These are phyloP conservation scores for Candida awuae DNA, from an alignment of 805 yeast species.

Conservation along the genomic window DNA sequence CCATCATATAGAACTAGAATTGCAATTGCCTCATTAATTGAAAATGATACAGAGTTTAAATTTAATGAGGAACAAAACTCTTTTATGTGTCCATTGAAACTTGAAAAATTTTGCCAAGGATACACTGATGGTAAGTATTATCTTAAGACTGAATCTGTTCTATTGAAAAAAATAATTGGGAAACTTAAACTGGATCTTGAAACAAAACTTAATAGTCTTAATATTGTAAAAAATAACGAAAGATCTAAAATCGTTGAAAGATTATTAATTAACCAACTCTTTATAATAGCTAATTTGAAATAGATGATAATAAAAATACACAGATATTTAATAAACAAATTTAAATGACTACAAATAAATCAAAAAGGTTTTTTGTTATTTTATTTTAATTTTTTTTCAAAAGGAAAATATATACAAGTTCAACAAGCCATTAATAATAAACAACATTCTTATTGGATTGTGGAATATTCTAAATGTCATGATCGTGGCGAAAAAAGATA, in stretches of 20 bases:
- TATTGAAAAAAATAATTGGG: conserved; percentile 30
- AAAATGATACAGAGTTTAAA: conserved; percentile 12
- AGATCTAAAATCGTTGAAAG: neutral
- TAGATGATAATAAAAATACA: neutral
- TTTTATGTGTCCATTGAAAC: conserved; percentile 23
- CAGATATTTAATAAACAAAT: neutral
- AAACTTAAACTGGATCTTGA: conserved; percentile 15
- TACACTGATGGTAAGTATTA: conserved; percentile 38
- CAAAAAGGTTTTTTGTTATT: too few species aligned
- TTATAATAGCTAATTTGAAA: neutral
- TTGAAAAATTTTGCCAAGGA: conserved; percentile 39
- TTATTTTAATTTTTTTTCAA: too few species aligned
- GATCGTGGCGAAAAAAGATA: neutral
- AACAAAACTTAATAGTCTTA: conserved; percentile 4
- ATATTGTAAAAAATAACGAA: neutral
- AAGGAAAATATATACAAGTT: too few species aligned
- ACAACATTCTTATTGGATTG: too few species aligned
- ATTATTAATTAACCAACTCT: neutral
- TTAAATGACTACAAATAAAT: too few species aligned
- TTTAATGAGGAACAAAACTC: conserved; percentile 4
- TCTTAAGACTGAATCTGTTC: conserved; percentile 23
- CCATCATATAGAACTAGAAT: conserved; percentile 69
- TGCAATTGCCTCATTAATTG: conserved; percentile 56
- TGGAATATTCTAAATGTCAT: neutral
- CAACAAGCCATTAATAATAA: too few species aligned